Conservation (phyloP, 371 early-diverging fungal genomes). For the Conidiobolus incongruus region DNA sequence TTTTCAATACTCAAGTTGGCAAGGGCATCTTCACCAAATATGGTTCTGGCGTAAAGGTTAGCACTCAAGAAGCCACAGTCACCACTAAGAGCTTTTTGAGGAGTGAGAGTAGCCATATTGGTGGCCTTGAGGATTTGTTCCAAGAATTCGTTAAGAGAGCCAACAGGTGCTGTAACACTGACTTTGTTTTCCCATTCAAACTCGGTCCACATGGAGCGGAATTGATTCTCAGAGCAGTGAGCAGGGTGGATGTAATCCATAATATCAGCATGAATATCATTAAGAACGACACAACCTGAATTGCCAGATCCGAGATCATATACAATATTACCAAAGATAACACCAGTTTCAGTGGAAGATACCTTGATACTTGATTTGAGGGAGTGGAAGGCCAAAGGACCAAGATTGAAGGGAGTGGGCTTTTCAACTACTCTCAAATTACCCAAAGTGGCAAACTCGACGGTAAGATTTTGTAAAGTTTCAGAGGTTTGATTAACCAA, state of each 20-base stretch:
- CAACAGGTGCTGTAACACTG: constrained; percentile 39
- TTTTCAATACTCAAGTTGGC: constrained; percentile 88
- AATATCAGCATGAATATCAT: constrained; percentile 93
- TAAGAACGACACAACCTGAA: constrained; percentile 71
- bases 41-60: constrained; percentile 83
- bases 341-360: constrained; percentile 91
- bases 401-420: constrained; percentile 73
- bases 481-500: constrained; percentile 95
- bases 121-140: constrained; percentile 81
- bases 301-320: constrained; percentile 62
- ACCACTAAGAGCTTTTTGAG: constrained; percentile 72
- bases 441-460: constrained; percentile 94
- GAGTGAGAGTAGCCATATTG: constrained; percentile 88
- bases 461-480: constrained; percentile 85
- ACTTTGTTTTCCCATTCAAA: constrained; percentile 99
- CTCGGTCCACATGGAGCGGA: constrained; percentile 94
- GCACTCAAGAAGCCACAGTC: constrained; percentile 82
- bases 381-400: constrained; percentile 78
- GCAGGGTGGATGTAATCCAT: constrained; percentile 96
- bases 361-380: constrained; percentile 91
- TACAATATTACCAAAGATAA: constrained; percentile 92
- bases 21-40: constrained; percentile 94
- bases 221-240: constrained; percentile 71
- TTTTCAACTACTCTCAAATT: constrained; percentile 93
- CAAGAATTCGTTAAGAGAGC: constrained; percentile 61